Percentiles rank a stretch among this genome's conserved stretches.
Evolutionary conservation across 176 grass and related monocot genomes (phyloP).

Genomic region (Musa schizocarpa): DNA sequence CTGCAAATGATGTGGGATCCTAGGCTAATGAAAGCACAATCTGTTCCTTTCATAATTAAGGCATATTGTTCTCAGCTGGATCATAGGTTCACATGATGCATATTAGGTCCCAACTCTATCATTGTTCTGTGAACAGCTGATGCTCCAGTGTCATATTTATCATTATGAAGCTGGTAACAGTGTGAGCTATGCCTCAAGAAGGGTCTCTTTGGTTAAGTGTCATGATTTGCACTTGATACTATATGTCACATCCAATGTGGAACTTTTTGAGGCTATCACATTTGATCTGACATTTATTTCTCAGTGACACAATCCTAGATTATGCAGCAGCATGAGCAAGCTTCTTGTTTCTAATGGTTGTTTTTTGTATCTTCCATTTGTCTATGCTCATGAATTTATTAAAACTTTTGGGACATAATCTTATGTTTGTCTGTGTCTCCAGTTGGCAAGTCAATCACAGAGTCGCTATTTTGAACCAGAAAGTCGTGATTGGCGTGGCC

Average conservation of each 20-base stretch:
- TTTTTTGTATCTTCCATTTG: too few relatives aligned
- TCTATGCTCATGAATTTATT: not conserved
- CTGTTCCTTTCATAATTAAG: not conserved
- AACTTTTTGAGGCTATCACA: too few relatives aligned
- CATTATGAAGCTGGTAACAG: not conserved
- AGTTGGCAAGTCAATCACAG: conserved; percentile 38
- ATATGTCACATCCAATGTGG: too few relatives aligned
- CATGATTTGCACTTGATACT: too few relatives aligned
- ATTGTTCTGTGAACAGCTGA: not conserved
- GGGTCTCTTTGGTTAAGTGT: not conserved
- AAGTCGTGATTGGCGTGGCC: conserved; percentile 79
- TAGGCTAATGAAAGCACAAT: not conserved
- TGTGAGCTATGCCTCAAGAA: not conserved
- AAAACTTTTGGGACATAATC: not conserved
- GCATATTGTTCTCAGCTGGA: not conserved
- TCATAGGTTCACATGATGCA: not conserved
- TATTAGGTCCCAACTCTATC: not conserved
- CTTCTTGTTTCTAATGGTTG: too few relatives aligned
- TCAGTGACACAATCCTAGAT: too few relatives aligned
- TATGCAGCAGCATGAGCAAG: too few relatives aligned
- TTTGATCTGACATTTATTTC: too few relatives aligned
- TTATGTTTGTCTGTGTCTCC: not conserved
- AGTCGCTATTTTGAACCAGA: conserved; percentile 69
- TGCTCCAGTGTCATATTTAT: not conserved
- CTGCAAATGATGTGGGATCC: not conserved